Evolutionary conservation across 331 rosid genomes (phyloP), one percentile per base, ranked within the genome.

Genomic region (Quercus lobata): DNA sequence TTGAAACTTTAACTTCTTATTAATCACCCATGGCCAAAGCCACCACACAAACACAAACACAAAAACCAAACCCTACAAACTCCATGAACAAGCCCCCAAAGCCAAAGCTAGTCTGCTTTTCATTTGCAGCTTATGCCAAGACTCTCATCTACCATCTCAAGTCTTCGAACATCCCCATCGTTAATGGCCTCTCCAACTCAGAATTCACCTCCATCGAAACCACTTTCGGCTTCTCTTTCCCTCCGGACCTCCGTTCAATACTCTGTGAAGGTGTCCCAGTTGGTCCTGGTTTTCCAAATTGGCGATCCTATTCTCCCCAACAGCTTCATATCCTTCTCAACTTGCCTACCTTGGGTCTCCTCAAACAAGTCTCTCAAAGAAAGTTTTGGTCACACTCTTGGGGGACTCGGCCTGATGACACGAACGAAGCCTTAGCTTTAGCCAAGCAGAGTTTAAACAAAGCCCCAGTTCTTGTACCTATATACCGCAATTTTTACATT

Each of bases 271-370:
- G 98, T 0, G 92, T 95, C 15, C 96, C 99, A 0, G 17, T 88
- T 37, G 90, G 86, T 1, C 76, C 88, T 0, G 93, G 94, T 1
- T 95, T 95, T 83, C 97, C 96, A 25, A 88, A 93, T n/a, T 95
- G 99, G 99, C 96, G 97, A 2, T 86, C 96, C 54, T 90, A 92
- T 53, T 93, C 99, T 1, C 57, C 58, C 0, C 97, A 90, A 16
- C 98, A 93, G 63, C 96, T 95, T 72, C 80, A 73, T 4, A 68
- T 92, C 30, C 86, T 94, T 54, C 84, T 89, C 72, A 83, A 85
- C 72, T 91, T 91, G 65, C 97, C 97, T 0, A 10, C 80, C 32
- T 74, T 88, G 0, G 75, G 85, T 7, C 77, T 94, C 34, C 87
- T 89, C 30, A 88, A 90, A 11, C 81, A 83, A 41, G 87, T 94